phyloP scores from a whole-genome alignment of 441 rosid genomes.

The Pelargonium myrrhifolium region DNA sequence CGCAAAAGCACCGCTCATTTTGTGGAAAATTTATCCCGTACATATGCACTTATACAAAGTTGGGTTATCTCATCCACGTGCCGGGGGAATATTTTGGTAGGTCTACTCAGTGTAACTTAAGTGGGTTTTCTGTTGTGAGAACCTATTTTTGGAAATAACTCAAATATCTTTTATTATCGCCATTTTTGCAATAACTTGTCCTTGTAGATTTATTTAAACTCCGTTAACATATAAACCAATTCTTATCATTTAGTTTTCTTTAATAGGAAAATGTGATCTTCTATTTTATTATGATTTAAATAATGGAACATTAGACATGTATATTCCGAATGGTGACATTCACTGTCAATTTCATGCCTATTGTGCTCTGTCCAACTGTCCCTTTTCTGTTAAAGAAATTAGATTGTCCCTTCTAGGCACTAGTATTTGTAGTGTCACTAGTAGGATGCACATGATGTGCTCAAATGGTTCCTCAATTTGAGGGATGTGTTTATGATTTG shows the following conservation, averaged over 20 bases:
- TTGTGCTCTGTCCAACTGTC: neutral
- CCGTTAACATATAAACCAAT: neutral
- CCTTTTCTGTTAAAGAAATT: slow-evolving; percentile 1
- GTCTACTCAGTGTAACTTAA: no score
- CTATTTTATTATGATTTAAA: neutral
- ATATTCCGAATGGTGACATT: neutral
- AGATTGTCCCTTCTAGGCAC: neutral
- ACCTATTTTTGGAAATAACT: neutral
- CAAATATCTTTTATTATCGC: neutral
- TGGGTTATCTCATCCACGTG: neutral
- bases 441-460: neutral
- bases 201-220: neutral
- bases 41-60: neutral
- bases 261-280: neutral
- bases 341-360: neutral
- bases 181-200: neutral
- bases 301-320: neutral
- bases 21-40: neutral
- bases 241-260: neutral
- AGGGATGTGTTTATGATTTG: neutral
- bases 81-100: no score
- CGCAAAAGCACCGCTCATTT: neutral
- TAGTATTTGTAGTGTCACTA: neutral
- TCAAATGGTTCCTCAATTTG: neutral
- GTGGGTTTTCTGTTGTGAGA: neutral